Conservation (phyloP, 2,329 filamentous ascomycete species). For the Verticillium tricorpus region DNA sequence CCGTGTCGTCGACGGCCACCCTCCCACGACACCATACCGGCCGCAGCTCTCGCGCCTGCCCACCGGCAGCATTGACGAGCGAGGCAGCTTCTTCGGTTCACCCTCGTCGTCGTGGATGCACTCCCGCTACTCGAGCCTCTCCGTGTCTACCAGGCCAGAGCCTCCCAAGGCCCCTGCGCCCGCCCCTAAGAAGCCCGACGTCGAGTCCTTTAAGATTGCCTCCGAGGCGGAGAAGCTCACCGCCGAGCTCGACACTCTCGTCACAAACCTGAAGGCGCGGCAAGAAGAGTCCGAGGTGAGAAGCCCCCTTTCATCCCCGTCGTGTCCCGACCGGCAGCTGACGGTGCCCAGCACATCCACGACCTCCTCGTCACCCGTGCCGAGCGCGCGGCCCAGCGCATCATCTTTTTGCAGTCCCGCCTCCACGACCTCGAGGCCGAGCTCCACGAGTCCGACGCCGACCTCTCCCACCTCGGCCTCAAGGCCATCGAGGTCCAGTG, state of each 20-base stretch:
- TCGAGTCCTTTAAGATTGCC: conserved; percentile 31
- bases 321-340: background rate
- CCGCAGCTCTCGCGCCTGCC: conserved; percentile 3
- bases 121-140: conserved; percentile 34
- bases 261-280: conserved; percentile 46
- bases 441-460: conserved; percentile 51
- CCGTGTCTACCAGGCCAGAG: conserved; percentile 26
- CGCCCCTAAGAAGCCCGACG: conserved; percentile 9
- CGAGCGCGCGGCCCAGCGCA: conserved; percentile 52
- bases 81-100: conserved; percentile 20
- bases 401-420: conserved; percentile 55
- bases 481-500: conserved; percentile 59
- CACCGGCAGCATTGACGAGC: conserved; percentile 11
- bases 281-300: conserved; percentile 57
- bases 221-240: conserved; percentile 41
- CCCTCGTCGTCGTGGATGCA: conserved; percentile 30
- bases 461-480: conserved; percentile 57
- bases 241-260: conserved; percentile 42
- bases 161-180: conserved; percentile 5
- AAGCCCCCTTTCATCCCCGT: conserved; percentile 4
- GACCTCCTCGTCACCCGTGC: conserved; percentile 53
- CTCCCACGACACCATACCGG: conserved; percentile 3
- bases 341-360: conserved; percentile 50
- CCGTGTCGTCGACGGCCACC: conserved; percentile 15
- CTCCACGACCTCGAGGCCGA: conserved; percentile 56